Evolutionary conservation across 192 early-diverging fungal species (phyloP), one percentile per base, ranked within the genome.

Genomic region (Coemansia sp.): DNA sequence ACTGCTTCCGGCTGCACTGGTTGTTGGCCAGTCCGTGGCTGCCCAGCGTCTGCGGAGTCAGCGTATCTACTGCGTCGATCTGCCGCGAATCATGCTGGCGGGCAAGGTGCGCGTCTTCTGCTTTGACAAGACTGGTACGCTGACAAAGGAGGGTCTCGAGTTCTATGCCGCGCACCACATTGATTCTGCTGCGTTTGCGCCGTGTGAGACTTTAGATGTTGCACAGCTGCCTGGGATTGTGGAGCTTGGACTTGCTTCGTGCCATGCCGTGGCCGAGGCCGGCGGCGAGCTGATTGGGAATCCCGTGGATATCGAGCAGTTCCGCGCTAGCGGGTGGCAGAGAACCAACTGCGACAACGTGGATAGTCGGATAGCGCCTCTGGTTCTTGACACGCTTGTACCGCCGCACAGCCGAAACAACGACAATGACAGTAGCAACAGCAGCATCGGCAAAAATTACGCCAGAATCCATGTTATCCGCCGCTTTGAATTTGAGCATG

Each of bases 81-180:
- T 92, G 21, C 86, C 86, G 18, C 79, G 92, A 45, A 91, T 93
- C 69, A 89, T 88, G 19, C 63, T 92, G 67, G 85, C 88, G 6
- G 92, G 89, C 53, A 93, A 93, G 71, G 89, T 91, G 21, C 87
- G 85, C 38, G 84, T 92, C n/a, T 90, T 91, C 59, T 88, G 87
- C 73, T 92, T 92, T 48, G 92, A 92, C 70, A 92, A 93, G 78
- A 91, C 91, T 16, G 91, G 91, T 38, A 93, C 92, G 18, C 77
- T 93, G 54, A 93, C 91, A 4, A 86, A 86, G 59, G 89, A 91
- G 75, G 89, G 89, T 12, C 81, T 93, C 13, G 86, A 91, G 71
- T 91, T 86, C 62, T 77, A 73, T 59, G 91, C 87, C 11, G 84
- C 77, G 26, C 82, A 81, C 41, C 52, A 39, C 5, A 50, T 75